A percentile compares a stretch with the other conserved stretches of the same genome.
These are phyloP conservation scores for Protomyces inundatus DNA, from an alignment of 1,139 yeast species.

Conservation along the genomic window DNA sequence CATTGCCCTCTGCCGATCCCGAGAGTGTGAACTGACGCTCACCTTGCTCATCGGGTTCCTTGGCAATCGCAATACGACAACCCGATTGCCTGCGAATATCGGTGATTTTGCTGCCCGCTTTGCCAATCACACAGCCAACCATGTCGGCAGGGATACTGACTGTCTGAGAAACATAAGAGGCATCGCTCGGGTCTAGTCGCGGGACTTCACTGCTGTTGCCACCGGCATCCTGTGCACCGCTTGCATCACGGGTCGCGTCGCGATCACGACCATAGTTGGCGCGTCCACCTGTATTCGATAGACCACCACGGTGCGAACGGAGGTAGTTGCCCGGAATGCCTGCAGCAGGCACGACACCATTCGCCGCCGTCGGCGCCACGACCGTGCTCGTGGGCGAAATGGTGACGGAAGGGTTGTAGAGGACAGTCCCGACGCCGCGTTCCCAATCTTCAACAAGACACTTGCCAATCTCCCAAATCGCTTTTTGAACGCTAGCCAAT, in stretches of 20 bases:
- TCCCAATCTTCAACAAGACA: slow-evolving; percentile 69
- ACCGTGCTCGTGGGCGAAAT: slow-evolving; percentile 26
- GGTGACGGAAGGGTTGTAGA: slow-evolving; percentile 50
- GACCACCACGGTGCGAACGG: slow-evolving; percentile 19
- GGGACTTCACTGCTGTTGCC: neutral
- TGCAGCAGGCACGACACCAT: slow-evolving; percentile 15
- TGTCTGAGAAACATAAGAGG: slow-evolving; percentile 37
- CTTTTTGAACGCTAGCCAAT: slow-evolving; percentile 56
- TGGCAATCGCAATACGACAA: slow-evolving; percentile 73
- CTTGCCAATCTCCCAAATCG: slow-evolving; percentile 60
- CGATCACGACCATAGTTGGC: neutral
- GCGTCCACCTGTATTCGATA: slow-evolving; percentile 9
- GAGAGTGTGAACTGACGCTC: slow-evolving; percentile 69
- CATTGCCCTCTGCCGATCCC: slow-evolving; percentile 61
- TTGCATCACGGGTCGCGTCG: neutral
- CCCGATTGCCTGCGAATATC: slow-evolving; percentile 78
- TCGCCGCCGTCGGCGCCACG: slow-evolving; percentile 19
- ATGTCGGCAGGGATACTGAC: slow-evolving; percentile 70
- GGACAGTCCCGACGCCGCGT: slow-evolving; percentile 56
- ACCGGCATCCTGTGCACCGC: neutral
- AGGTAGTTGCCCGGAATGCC: slow-evolving; percentile 24
- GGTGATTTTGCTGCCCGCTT: slow-evolving; percentile 78
- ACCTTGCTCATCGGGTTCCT: slow-evolving; percentile 56
- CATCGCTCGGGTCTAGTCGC: neutral
- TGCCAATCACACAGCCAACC: slow-evolving; percentile 89